These are phyloP conservation scores for Microthyrium microscopicum DNA, from an alignment of 2,329 filamentous ascomycete genomes.

Conservation along the genomic window DNA sequence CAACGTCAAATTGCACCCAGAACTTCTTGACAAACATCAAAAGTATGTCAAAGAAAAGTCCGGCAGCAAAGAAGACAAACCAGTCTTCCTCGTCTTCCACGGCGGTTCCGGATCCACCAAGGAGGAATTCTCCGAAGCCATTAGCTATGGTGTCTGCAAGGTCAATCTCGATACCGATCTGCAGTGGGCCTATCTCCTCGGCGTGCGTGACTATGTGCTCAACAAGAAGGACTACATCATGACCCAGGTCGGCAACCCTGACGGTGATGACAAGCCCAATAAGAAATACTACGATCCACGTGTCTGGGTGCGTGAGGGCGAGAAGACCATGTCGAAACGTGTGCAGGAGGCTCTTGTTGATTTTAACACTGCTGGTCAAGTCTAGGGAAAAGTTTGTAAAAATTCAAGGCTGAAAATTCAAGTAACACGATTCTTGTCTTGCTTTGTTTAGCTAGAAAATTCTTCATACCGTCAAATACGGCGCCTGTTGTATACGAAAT, in stretches of 20 bases:
- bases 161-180: constrained; percentile 98
- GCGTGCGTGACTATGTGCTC: constrained; percentile 87
- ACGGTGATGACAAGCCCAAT: constrained; percentile 94
- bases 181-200: constrained; percentile 73
- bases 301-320: constrained; percentile 91
- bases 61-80: constrained; percentile 58
- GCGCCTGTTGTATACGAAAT: too few relatives aligned
- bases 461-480: too few relatives aligned
- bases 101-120: constrained; percentile 86
- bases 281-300: constrained; percentile 76
- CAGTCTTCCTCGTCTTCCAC: constrained; percentile 99
- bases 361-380: constrained; percentile 71
- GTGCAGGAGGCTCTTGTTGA: constrained; percentile 69
- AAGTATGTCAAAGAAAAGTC: constrained; percentile 72
- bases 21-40: constrained; percentile 95
- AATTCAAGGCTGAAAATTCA: too few relatives aligned
- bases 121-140: constrained; percentile 78
- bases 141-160: constrained; percentile 91
- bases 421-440: too few relatives aligned
- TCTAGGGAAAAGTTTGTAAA: too few relatives aligned
- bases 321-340: constrained; percentile 87
- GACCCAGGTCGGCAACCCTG: constrained; percentile 82
- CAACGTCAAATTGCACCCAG: constrained; percentile 92
- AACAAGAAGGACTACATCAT: constrained; percentile 90
- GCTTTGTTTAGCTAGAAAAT: too few relatives aligned